A percentile compares a stretch with the other conserved stretches of the same genome.
Conservation (phyloP, 176 grass and related monocot genomes). For the Triticum urartu region DNA sequence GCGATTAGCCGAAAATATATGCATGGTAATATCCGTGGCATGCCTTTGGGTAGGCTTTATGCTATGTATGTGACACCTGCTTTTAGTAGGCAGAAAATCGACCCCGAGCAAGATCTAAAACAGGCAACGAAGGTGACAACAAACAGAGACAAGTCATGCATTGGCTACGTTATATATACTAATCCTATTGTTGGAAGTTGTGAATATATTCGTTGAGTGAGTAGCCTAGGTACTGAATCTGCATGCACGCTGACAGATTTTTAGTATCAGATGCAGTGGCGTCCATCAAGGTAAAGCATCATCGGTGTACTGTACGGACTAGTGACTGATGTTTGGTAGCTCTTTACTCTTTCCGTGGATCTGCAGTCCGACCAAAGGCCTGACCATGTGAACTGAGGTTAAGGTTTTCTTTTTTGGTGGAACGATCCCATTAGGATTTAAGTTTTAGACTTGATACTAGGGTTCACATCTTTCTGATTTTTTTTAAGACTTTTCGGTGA, state of each 20-base stretch:
- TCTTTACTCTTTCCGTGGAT: neutral
- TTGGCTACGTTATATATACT: neutral
- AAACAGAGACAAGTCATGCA: neutral
- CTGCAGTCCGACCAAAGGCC: neutral
- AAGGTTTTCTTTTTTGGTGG: no score
- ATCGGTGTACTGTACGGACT: neutral
- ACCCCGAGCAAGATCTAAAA: neutral
- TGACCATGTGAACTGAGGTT: no score
- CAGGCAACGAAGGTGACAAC: no score
- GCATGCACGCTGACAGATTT: neutral
- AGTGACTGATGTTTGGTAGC: neutral
- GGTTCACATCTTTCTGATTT: no score
- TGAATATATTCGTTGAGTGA: constrained; percentile 1
- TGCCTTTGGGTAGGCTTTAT: neutral
- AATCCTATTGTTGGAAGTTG: neutral
- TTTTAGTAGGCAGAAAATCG: neutral
- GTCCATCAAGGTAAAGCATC: constrained; percentile 31
- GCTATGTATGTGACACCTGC: neutral
- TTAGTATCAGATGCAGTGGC: constrained; percentile 3
- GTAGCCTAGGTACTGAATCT: neutral
- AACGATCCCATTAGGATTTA: no score
- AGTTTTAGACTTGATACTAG: no score
- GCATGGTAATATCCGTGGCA: no score
- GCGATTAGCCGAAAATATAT: neutral
- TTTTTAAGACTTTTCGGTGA: no score